Evolutionary conservation across 2,329 filamentous ascomycete genomes (phyloP).

Genomic region (Paecilomyces fulvus): DNA sequence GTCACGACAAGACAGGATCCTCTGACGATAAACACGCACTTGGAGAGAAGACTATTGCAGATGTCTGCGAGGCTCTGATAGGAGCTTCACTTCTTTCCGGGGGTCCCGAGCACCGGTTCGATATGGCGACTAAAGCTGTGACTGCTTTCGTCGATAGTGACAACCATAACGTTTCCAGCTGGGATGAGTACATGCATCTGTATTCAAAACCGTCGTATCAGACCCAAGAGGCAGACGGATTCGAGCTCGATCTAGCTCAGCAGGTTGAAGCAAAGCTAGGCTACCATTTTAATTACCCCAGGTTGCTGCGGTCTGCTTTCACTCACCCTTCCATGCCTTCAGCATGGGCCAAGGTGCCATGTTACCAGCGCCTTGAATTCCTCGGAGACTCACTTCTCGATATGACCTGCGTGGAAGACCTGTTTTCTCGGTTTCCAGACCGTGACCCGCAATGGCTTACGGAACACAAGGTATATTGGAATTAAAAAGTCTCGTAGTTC

Average conservation of each 20-base stretch:
- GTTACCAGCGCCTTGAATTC: slow-evolving; percentile 88
- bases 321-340: slow-evolving; percentile 75
- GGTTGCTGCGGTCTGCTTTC: slow-evolving; percentile 74
- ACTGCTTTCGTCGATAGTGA: slow-evolving; percentile 55
- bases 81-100: slow-evolving; percentile 65
- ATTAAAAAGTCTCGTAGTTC: slow-evolving; percentile 5
- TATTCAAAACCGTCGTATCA: slow-evolving; percentile 70
- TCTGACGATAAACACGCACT: slow-evolving; percentile 52
- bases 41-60: slow-evolving; percentile 82
- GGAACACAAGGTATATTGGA: slow-evolving; percentile 65
- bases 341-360: slow-evolving; percentile 68
- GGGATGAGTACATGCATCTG: slow-evolving; percentile 61
- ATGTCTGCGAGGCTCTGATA: slow-evolving; percentile 90
- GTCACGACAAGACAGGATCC: slow-evolving; percentile 40
- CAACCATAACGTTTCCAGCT: slow-evolving; percentile 62
- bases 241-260: slow-evolving; percentile 59
- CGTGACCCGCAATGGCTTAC: slow-evolving; percentile 94
- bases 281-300: slow-evolving; percentile 65
- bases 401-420: slow-evolving; percentile 71
- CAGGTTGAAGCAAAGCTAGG: slow-evolving; percentile 53
- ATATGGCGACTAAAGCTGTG: slow-evolving; percentile 52
- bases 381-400: slow-evolving; percentile 83
- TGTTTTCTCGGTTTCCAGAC: slow-evolving; percentile 67
- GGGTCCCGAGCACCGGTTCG: slow-evolving; percentile 43
- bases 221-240: slow-evolving; percentile 49